Evolutionary conservation across 2,329 filamentous ascomycete species (phyloP).

Genomic region (Fusarium nisikadoi): DNA sequence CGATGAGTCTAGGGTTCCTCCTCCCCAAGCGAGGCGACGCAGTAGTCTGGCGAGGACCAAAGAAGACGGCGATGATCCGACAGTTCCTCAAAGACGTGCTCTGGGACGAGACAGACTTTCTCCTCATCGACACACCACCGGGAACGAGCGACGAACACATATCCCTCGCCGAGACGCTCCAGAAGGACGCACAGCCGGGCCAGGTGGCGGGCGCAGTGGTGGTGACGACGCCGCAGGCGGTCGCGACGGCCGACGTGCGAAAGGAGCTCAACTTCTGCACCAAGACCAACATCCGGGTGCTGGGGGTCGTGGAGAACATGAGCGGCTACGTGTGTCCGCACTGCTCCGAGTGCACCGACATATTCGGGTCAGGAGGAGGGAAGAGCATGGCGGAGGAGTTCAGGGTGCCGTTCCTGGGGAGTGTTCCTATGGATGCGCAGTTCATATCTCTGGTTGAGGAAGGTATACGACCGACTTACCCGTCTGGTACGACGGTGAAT

Average conservation of each 20-base stretch:
- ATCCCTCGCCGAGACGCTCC: constrained; percentile 86
- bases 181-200: constrained; percentile 69
- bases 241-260: constrained; percentile 91
- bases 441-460: constrained; percentile 91
- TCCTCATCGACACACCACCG: constrained; percentile 95
- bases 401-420: constrained; percentile 82
- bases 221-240: constrained; percentile 95
- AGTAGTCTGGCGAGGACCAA: constrained; percentile 96
- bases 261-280: constrained; percentile 94
- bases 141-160: constrained; percentile 98
- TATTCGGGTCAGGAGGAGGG: constrained; percentile 93
- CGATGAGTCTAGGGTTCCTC: constrained; percentile 95
- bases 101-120: constrained; percentile 88
- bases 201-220: constrained; percentile 89
- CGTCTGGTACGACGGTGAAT: constrained; percentile 71
- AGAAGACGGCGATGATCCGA: constrained; percentile 98
- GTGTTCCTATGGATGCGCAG: constrained; percentile 90
- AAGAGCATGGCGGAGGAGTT: constrained; percentile 90
- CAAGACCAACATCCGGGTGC: constrained; percentile 81
- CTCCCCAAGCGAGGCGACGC: constrained; percentile 85
- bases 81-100: constrained; percentile 94
- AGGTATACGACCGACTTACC: constrained; percentile 71
- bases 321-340: constrained; percentile 86
- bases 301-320: constrained; percentile 98
- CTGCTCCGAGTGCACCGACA: constrained; percentile 87